Conservation (phyloP, 331 rosid genomes). For the Malus hybrid region DNA sequence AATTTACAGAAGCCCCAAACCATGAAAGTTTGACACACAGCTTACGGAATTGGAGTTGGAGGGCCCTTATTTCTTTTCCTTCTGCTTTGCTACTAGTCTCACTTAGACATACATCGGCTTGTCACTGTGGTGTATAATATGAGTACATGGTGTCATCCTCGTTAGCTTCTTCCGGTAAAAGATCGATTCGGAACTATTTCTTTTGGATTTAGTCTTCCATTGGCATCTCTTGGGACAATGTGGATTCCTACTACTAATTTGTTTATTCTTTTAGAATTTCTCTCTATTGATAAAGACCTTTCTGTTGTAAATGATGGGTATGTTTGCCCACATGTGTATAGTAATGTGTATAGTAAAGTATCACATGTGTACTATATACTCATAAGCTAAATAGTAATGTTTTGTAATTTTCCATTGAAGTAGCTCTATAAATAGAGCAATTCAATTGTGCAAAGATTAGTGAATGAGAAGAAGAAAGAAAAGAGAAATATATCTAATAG, state of each 20-base stretch:
- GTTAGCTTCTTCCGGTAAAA: not conserved
- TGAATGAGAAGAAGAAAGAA: too few relatives aligned
- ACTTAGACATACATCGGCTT: not conserved
- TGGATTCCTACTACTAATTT: not conserved
- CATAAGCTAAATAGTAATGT: too few relatives aligned
- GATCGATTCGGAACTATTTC: not conserved
- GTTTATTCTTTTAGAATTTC: not conserved
- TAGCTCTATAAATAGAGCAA: too few relatives aligned
- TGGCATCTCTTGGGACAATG: not conserved
- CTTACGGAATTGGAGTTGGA: not conserved
- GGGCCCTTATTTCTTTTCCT: not conserved
- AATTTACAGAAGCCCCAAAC: conserved; percentile 58
- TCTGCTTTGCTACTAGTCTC: not conserved
- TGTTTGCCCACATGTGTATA: too few relatives aligned
- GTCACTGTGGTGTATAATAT: not conserved
- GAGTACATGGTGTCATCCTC: not conserved
- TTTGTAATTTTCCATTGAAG: too few relatives aligned
- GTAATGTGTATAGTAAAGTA: too few relatives aligned
- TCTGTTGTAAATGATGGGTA: too few relatives aligned
- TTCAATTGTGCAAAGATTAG: too few relatives aligned
- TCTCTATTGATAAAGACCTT: not conserved
- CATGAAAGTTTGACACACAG: conserved; percentile 38
- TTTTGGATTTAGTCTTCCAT: not conserved
- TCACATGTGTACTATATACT: too few relatives aligned
- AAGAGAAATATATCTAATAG: too few relatives aligned